Evolutionary conservation across 495 filamentous ascomycete genomes (phyloP), one percentile per base, ranked within the genome.

Genomic region (Talaromyces trachyspermus): DNA sequence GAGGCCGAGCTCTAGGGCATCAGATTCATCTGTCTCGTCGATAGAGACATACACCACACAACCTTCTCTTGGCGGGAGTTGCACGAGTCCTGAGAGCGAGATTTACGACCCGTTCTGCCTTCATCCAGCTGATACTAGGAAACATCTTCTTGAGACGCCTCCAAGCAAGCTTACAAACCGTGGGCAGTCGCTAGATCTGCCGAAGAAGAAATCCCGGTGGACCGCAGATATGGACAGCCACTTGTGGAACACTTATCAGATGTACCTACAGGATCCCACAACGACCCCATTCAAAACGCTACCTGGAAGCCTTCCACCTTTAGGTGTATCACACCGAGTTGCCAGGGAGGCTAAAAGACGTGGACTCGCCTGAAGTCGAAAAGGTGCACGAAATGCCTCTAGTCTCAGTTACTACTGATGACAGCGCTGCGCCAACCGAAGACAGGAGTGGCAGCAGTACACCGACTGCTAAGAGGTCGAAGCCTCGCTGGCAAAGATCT

Each of bases 231-330:
- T 95, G 88, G 89, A 90, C 63, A 81, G 83, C 27, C 92, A 98
- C 59, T 65, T 98, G 23, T 97, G 94, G 94, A 81, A 85, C 26
- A 89, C 86, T 2, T 97, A 95, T 58, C 70, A 86, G 53, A 61
- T 85, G 8, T 98, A 95, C 58, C 70, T 96, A 9, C 84, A 89
- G 53, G 89, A 97, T 61, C 90, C 92, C 25, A 89, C 84, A 8
- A 85, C 95, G 22, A 98, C 92, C 2, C 92, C 92, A 0, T 91
- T 97, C 67, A 89, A 90, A 55, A 84, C 88, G 69, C 79, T 89
- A 12, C 89, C 91, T 17, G 90, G 88, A 43, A 78, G 79, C 46
- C 79, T 90, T 29, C 92, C 92, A 18, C 92, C 92, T 10, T 73
- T 92, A 29, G 94, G 92, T 6, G 87, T 97, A 25, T 91, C 89